Percentiles rank a stretch among this genome's conserved stretches.
phyloP scores from a whole-genome alignment of 2,329 filamentous ascomycete genomes.

The Penicillium olsonii region DNA sequence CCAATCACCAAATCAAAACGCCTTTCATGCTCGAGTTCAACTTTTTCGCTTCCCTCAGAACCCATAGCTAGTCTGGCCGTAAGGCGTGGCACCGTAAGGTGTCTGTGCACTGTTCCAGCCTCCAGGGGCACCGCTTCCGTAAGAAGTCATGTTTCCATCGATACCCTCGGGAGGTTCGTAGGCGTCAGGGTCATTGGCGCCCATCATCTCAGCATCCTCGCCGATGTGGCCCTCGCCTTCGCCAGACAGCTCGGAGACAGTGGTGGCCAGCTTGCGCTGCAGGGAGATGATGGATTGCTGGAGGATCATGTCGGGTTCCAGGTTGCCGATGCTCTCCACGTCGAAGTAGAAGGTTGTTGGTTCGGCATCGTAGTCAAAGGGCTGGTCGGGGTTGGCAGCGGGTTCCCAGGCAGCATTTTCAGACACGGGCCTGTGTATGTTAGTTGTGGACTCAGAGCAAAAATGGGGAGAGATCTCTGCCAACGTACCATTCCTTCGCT shows the following conservation, averaged over 20 bases:
- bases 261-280: slow-evolving; percentile 82
- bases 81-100: slow-evolving; percentile 63
- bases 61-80: slow-evolving; percentile 51
- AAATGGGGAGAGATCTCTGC: background rate
- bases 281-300: slow-evolving; percentile 84
- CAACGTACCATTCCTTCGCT: slow-evolving; percentile 75
- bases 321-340: slow-evolving; percentile 82
- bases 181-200: slow-evolving; percentile 51
- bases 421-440: slow-evolving; percentile 38
- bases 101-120: slow-evolving; percentile 66
- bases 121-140: slow-evolving; percentile 56
- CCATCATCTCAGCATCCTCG: slow-evolving; percentile 50
- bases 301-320: slow-evolving; percentile 87
- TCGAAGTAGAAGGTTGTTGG: slow-evolving; percentile 90
- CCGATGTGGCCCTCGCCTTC: slow-evolving; percentile 56
- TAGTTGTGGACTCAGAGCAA: background rate
- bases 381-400: slow-evolving; percentile 75
- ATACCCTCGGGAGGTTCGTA: slow-evolving; percentile 50
- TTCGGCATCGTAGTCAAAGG: slow-evolving; percentile 86
- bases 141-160: slow-evolving; percentile 44
- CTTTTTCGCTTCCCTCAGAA: slow-evolving; percentile 23
- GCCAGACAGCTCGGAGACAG: slow-evolving; percentile 67
- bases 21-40: slow-evolving; percentile 25
- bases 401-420: slow-evolving; percentile 67
- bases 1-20: slow-evolving; percentile 21